Evolutionary conservation across 257 asterid genomes (phyloP).

Genomic region (Solanum bulbocastanum): DNA sequence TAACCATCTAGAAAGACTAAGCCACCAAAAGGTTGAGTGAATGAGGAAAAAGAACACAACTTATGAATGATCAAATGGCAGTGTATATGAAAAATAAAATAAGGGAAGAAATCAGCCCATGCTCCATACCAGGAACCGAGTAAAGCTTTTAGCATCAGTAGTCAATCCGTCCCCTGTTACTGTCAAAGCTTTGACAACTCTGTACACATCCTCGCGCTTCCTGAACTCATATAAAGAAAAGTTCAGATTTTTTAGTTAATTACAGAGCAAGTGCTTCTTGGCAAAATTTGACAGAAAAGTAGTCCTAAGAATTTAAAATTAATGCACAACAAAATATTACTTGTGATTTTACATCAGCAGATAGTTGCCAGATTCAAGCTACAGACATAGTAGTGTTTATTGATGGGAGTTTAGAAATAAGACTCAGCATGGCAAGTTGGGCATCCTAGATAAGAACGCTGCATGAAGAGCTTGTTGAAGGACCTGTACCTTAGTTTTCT

Average conservation of each 20-base stretch:
- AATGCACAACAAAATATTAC: neutral
- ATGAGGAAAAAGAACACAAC: neutral
- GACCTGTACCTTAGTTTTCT: neutral
- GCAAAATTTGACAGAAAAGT: neutral
- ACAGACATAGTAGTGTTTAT: neutral
- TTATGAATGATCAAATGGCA: neutral
- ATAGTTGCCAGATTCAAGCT: neutral
- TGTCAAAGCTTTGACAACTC: conserved; percentile 65
- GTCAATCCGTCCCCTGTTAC: conserved; percentile 51
- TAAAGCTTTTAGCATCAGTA: conserved; percentile 60
- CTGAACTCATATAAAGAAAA: conserved; percentile 30
- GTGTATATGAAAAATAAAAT: neutral
- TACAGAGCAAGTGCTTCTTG: neutral
- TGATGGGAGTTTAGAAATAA: neutral
- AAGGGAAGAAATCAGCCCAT: conserved; percentile 2
- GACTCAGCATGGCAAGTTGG: neutral
- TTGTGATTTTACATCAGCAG: neutral
- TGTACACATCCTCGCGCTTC: conserved; percentile 85
- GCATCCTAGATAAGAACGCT: neutral
- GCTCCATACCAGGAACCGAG: conserved; percentile 60
- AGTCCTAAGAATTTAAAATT: neutral
- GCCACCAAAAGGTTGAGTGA: neutral
- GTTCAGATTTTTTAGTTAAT: neutral
- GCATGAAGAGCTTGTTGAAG: neutral
- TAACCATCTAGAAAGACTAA: neutral